Conservation (phyloP, 2,329 filamentous ascomycete genomes). For the Xylariaceae sp. region DNA sequence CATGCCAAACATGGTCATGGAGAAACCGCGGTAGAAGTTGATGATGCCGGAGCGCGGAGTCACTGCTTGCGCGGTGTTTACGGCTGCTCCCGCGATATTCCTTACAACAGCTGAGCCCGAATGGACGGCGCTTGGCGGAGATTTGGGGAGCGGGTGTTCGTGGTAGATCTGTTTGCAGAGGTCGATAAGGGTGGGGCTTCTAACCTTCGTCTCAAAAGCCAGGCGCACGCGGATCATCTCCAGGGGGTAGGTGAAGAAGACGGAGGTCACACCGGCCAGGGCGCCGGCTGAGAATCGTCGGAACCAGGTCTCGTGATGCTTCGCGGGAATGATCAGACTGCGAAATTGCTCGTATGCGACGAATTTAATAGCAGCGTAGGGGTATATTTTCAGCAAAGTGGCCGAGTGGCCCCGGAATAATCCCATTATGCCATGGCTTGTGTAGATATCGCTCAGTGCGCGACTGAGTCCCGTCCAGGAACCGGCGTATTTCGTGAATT, state of each 20-base stretch:
- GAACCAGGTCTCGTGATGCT: slow-evolving; percentile 68
- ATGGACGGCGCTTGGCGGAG: slow-evolving; percentile 32
- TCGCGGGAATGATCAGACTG: slow-evolving; percentile 65
- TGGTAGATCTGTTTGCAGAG: slow-evolving; percentile 85
- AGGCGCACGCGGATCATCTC: slow-evolving; percentile 89
- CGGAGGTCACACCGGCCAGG: slow-evolving; percentile 77
- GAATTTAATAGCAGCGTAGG: slow-evolving; percentile 97
- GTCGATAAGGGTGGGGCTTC: slow-evolving; percentile 62
- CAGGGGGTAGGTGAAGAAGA: slow-evolving; percentile 93
- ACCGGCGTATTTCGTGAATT: slow-evolving; percentile 87
- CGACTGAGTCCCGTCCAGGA: slow-evolving; percentile 79
- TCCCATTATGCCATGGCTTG: slow-evolving; percentile 64
- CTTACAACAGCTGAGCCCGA: slow-evolving; percentile 29
- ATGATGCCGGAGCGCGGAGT: slow-evolving; percentile 63
- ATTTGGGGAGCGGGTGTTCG: slow-evolving; percentile 53
- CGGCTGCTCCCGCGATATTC: slow-evolving; percentile 39
- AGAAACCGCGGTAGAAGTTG: slow-evolving; percentile 96
- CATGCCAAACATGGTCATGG: slow-evolving; percentile 88
- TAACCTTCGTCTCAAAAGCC: slow-evolving; percentile 86
- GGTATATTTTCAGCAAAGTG: slow-evolving; percentile 89
- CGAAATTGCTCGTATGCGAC: slow-evolving; percentile 96
- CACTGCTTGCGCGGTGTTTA: slow-evolving; percentile 44
- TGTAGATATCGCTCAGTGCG: slow-evolving; percentile 80
- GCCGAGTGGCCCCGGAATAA: slow-evolving; percentile 93
- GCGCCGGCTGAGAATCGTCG: slow-evolving; percentile 71